Evolutionary conservation across 2,329 filamentous ascomycete genomes (phyloP).

Genomic region (Albifimbria verrucaria): DNA sequence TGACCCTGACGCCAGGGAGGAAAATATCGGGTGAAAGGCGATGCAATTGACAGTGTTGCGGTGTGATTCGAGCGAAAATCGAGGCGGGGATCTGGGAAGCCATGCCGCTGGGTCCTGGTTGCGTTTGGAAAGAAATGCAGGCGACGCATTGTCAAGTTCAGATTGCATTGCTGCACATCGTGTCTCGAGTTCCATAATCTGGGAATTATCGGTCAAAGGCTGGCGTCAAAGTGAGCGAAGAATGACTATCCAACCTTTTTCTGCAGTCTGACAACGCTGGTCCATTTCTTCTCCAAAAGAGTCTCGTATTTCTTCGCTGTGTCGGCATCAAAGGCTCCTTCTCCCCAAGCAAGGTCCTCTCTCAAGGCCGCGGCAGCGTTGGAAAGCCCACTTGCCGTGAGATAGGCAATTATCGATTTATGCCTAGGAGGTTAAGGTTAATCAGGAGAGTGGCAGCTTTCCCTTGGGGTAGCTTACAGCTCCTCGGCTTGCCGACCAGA

Average conservation of each 20-base stretch:
- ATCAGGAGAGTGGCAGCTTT: neutral
- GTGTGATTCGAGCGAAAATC: conserved; percentile 81
- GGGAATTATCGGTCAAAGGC: neutral
- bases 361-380: conserved; percentile 69
- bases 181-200: conserved; percentile 93
- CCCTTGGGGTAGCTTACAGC: conserved; percentile 58
- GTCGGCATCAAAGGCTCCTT: conserved; percentile 68
- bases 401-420: conserved; percentile 90
- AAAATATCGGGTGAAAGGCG: conserved; percentile 90
- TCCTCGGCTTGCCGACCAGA: conserved; percentile 82
- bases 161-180: conserved; percentile 69
- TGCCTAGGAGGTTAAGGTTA: conserved; percentile 52
- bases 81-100: conserved; percentile 79
- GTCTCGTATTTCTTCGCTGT: conserved; percentile 94
- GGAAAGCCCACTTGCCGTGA: conserved; percentile 68
- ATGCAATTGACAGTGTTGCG: conserved; percentile 79
- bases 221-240: neutral
- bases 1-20: conserved; percentile 82
- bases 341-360: conserved; percentile 70
- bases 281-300: conserved; percentile 97
- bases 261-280: conserved; percentile 87
- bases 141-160: conserved; percentile 82
- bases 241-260: conserved; percentile 67
- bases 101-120: conserved; percentile 83
- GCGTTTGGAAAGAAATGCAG: conserved; percentile 67